Evolutionary conservation across 305 asterid genomes (phyloP).

Genomic region (Plantago coronopus): DNA sequence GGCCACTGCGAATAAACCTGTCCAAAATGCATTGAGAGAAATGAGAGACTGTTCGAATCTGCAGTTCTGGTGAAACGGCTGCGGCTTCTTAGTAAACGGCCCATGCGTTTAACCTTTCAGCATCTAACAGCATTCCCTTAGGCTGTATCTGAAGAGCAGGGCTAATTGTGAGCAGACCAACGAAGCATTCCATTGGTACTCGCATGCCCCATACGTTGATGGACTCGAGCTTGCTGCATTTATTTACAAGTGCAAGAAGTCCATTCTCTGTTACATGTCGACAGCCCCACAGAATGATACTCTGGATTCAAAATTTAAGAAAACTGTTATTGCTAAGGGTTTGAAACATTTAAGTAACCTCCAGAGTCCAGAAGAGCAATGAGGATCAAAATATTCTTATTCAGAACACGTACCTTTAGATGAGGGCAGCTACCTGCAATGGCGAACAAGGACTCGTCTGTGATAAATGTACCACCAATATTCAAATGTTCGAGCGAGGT

Average conservation of each 20-base stretch:
- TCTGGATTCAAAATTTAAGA: conserved; percentile 34
- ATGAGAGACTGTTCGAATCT: conserved; percentile 1
- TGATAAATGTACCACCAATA: conserved; percentile 83
- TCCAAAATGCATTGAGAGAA: conserved; percentile 3
- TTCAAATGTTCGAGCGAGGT: conserved; percentile 71
- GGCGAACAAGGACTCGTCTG: conserved; percentile 69
- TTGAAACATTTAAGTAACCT: neutral
- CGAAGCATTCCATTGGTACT: conserved; percentile 65
- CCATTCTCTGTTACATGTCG: conserved; percentile 80
- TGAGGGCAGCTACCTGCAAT: conserved; percentile 67
- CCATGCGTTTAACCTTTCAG: conserved; percentile 34
- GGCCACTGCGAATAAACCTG: neutral
- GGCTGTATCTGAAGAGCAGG: conserved; percentile 84
- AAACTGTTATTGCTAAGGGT: neutral
- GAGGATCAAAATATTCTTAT: conserved; percentile 3
- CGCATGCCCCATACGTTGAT: conserved; percentile 87
- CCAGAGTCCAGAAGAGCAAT: neutral
- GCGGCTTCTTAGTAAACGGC: conserved; percentile 42
- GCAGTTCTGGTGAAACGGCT: conserved; percentile 1
- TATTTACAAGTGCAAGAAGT: conserved; percentile 65
- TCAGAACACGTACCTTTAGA: conserved; percentile 57
- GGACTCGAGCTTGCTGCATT: conserved; percentile 73
- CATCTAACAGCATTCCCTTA: conserved; percentile 40
- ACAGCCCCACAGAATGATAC: conserved; percentile 80
- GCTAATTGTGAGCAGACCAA: conserved; percentile 57